These are phyloP conservation scores for Alternaria atra DNA, from an alignment of 2,329 filamentous ascomycete species.

Conservation along the genomic window DNA sequence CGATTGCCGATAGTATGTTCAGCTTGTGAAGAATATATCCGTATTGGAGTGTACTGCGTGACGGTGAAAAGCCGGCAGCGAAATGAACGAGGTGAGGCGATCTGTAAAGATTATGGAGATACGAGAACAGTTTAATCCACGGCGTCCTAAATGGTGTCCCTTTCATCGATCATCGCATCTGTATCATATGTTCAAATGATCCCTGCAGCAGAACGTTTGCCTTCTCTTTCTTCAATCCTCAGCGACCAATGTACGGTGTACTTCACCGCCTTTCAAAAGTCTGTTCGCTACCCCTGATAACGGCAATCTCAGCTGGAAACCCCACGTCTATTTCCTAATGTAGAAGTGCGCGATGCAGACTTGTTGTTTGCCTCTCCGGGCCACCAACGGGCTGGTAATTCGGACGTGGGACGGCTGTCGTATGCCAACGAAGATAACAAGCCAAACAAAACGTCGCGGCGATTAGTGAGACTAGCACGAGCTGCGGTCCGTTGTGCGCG, in stretches of 20 bases:
- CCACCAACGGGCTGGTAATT: neutral
- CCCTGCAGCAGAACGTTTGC: neutral
- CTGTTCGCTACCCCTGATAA: neutral
- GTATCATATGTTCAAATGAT: neutral
- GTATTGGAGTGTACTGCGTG: neutral
- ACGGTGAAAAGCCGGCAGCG: neutral
- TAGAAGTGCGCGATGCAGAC: constrained; percentile 13
- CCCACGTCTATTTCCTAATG: constrained; percentile 5
- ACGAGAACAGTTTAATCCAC: neutral
- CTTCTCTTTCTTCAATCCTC: neutral
- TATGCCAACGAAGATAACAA: neutral
- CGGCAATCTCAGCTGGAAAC: constrained; percentile 8
- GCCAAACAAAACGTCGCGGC: constrained; percentile 17
- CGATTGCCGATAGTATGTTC: neutral
- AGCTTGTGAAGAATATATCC: neutral
- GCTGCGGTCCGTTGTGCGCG: constrained; percentile 16
- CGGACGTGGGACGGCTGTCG: neutral
- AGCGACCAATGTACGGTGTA: constrained; percentile 21
- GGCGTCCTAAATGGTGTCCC: neutral
- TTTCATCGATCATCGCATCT: neutral
- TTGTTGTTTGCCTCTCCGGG: constrained; percentile 4
- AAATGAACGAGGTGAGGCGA: neutral
- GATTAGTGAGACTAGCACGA: constrained; percentile 19
- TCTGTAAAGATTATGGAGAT: neutral
- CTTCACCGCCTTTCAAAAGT: constrained; percentile 21